A percentile compares a stretch with the other conserved stretches of the same genome.
Conservation (phyloP, 441 rosid genomes). For the Gossypium trilobum region DNA sequence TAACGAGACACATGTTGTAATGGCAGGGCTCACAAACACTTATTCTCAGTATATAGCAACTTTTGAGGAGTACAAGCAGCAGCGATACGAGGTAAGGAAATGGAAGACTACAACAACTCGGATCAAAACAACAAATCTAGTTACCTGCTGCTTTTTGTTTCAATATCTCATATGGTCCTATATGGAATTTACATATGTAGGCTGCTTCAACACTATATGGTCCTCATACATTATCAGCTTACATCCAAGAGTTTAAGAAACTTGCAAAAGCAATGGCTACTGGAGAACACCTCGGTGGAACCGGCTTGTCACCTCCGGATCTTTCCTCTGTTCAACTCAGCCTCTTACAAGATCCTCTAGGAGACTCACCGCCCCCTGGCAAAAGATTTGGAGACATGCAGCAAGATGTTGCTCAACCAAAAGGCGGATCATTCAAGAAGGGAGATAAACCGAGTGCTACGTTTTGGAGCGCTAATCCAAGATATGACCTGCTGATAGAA, state of each 20-base stretch:
- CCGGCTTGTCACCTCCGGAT: constrained; percentile 36
- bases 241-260: constrained; percentile 42
- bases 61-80: constrained; percentile 43
- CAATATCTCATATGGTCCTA: background rate
- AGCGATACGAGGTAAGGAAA: constrained; percentile 37
- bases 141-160: background rate
- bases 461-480: constrained; percentile 52
- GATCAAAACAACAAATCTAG: background rate
- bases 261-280: constrained; percentile 42
- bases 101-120: background rate
- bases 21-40: constrained; percentile 51
- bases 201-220: constrained; percentile 61
- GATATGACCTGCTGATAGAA: constrained; percentile 47
- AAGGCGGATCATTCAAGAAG: constrained; percentile 26
- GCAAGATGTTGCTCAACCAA: constrained; percentile 28
- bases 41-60: constrained; percentile 50
- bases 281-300: constrained; percentile 16
- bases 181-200: constrained; percentile 21
- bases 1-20: constrained; percentile 32
- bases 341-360: constrained; percentile 25
- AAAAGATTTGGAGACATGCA: constrained; percentile 39
- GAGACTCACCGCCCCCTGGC: constrained; percentile 36
- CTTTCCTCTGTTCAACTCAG: constrained; percentile 37
- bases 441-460: constrained; percentile 36
- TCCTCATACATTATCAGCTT: constrained; percentile 49